These are phyloP conservation scores for Penicillium frequentans DNA, from an alignment of 2,329 filamentous ascomycete species.

Conservation along the genomic window DNA sequence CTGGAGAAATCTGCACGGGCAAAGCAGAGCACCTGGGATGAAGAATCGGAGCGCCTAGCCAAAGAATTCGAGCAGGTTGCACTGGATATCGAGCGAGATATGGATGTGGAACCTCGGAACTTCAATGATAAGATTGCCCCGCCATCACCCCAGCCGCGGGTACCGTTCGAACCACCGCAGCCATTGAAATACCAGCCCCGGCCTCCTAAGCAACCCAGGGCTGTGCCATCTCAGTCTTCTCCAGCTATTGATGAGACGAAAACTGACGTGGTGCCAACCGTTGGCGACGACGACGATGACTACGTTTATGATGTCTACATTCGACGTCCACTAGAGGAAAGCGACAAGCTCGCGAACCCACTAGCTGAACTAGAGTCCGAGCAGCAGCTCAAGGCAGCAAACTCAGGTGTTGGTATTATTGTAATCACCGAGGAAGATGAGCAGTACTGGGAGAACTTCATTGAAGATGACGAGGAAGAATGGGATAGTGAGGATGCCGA, in stretches of 20 bases:
- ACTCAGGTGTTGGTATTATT: slow-evolving; percentile 41
- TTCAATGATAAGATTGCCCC: slow-evolving; percentile 1
- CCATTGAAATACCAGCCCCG: slow-evolving; percentile 40
- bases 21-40: slow-evolving; percentile 41
- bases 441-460: slow-evolving; percentile 58
- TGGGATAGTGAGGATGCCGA: slow-evolving; percentile 64
- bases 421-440: slow-evolving; percentile 46
- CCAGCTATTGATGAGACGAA: background rate
- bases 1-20: slow-evolving; percentile 39
- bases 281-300: slow-evolving; percentile 49
- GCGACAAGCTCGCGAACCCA: slow-evolving; percentile 36
- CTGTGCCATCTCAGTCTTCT: slow-evolving; percentile 3
- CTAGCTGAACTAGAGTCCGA: slow-evolving; percentile 29
- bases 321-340: slow-evolving; percentile 45
- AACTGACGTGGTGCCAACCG: slow-evolving; percentile 23
- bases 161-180: slow-evolving; percentile 21
- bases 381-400: slow-evolving; percentile 31
- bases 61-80: slow-evolving; percentile 44
- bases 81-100: slow-evolving; percentile 41
- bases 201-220: slow-evolving; percentile 31
- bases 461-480: slow-evolving; percentile 54
- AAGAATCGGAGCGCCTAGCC: slow-evolving; percentile 44
- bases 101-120: slow-evolving; percentile 20
- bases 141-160: slow-evolving; percentile 1
- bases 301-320: slow-evolving; percentile 65